phyloP scores from a whole-genome alignment of 2,329 filamentous ascomycete species.

The Aspergillus uvarum region DNA sequence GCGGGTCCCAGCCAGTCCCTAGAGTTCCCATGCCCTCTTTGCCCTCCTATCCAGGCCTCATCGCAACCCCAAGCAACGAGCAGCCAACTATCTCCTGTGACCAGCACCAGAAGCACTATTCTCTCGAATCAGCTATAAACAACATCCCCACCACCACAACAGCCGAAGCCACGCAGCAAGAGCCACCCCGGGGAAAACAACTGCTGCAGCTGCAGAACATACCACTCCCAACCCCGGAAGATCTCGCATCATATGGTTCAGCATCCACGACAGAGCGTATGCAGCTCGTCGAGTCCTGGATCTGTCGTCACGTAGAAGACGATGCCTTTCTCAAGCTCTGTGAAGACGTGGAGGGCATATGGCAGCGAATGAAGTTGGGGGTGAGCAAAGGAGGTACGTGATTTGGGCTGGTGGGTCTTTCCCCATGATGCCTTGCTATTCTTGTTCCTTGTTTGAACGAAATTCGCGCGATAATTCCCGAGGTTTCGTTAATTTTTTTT shows the following conservation, averaged over 20 bases:
- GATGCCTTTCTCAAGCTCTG: slow-evolving; percentile 42
- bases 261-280: slow-evolving; percentile 34
- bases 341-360: slow-evolving; percentile 42
- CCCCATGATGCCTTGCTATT: too few species aligned
- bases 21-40: neutral
- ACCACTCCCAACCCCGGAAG: neutral
- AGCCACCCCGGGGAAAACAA: neutral
- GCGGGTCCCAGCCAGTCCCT: neutral
- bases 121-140: neutral
- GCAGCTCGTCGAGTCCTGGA: slow-evolving; percentile 39
- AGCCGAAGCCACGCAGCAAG: too few species aligned
- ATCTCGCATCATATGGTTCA: slow-evolving; percentile 34
- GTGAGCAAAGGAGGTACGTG: slow-evolving; percentile 8
- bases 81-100: neutral
- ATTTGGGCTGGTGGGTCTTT: too few species aligned
- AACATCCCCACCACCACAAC: neutral
- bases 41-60: neutral
- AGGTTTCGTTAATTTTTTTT: too few species aligned
- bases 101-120: neutral
- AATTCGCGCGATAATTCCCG: too few species aligned
- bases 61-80: neutral
- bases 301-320: slow-evolving; percentile 44
- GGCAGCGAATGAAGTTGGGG: slow-evolving; percentile 43
- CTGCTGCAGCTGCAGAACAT: neutral
- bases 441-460: too few species aligned